Base-by-base conservation (phyloP, 2,329 filamentous ascomycete genomes). In the Colletotrichum higginsianum region DNA sequence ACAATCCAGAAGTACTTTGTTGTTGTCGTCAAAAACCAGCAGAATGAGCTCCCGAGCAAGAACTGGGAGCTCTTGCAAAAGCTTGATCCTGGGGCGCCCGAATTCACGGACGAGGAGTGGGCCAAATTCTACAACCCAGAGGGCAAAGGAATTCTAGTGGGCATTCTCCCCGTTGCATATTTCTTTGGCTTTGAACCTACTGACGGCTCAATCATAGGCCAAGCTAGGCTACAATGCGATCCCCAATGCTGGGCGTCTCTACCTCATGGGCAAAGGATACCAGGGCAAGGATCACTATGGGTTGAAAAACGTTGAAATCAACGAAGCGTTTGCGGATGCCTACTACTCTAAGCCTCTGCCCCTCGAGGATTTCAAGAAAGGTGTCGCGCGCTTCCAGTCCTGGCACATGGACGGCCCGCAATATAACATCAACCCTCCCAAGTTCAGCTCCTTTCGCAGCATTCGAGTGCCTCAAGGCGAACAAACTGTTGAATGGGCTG, bases 371-470 rank as follows among this genome's bases (percentile, higher is more conserved):
- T 85, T 85, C 67, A 74, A 79, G 2, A 73, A 76, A 6, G 84
- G 84, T 12, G 79, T 83, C 53, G 85, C 83, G 0, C 82, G 84
- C 21, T 86, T 86, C 69, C 84, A 86, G 57, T 78, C 82, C 35
- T 86, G 84, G 84, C 84, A 86, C 70, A 84, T 86, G n/a, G 84
- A 86, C 69, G 85, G 83, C 9, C 83, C 84, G 1, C 77, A 85
- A 2, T 85, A 84, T 71, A 81, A 74, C 3, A 78, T 80, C 6
- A 80, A 85, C 38, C 83, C 83, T 0, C 80, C 83, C 1, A 82
- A 80, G 78, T 84, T 84, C 73, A 85, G 82, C 6, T 83, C 82
- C 2, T 77, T 85, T 4, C 81, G 82, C 6, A 81, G 79, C 50
- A 63, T 84, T 63, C 83, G 80, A 69, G 77, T 80, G 13, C 84